Percentiles rank a stretch among this genome's conserved stretches.
phyloP scores from a whole-genome alignment of 306 rosid genomes.

The Styphnolobium japonicum region DNA sequence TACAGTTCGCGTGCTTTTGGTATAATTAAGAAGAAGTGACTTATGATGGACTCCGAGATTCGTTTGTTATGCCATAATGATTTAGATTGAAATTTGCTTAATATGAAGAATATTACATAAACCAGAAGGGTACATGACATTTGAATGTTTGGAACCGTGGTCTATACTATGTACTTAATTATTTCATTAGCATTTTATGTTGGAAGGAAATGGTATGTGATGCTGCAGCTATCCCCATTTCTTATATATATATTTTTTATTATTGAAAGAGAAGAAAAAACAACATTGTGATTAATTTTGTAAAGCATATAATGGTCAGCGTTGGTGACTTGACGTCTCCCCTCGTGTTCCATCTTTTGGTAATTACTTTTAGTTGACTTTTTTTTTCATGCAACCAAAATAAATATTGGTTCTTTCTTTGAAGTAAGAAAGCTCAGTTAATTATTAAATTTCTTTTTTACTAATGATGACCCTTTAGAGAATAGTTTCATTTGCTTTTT shows the following conservation, averaged over 20 bases:
- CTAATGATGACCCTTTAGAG: background rate
- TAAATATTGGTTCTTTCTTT: background rate
- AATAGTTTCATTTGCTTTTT: background rate
- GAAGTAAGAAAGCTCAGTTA: background rate
- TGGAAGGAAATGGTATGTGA: no score
- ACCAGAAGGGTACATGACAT: background rate
- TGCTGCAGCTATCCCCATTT: no score
- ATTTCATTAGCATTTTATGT: background rate
- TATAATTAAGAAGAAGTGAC: background rate
- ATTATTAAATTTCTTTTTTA: background rate
- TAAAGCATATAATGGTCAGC: background rate
- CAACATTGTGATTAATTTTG: background rate
- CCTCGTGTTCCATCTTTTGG: background rate
- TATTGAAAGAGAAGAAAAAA: no score
- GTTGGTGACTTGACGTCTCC: conserved; percentile 4
- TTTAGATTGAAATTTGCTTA: background rate
- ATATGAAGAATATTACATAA: background rate
- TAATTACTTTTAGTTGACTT: background rate
- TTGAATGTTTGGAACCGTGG: background rate
- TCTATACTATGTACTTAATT: background rate
- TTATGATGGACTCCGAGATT: background rate
- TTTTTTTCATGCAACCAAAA: background rate
- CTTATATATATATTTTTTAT: no score
- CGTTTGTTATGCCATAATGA: background rate
- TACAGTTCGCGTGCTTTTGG: background rate